phyloP scores from a whole-genome alignment of 2,329 filamentous ascomycete genomes.

The Monosporascus sp. region DNA sequence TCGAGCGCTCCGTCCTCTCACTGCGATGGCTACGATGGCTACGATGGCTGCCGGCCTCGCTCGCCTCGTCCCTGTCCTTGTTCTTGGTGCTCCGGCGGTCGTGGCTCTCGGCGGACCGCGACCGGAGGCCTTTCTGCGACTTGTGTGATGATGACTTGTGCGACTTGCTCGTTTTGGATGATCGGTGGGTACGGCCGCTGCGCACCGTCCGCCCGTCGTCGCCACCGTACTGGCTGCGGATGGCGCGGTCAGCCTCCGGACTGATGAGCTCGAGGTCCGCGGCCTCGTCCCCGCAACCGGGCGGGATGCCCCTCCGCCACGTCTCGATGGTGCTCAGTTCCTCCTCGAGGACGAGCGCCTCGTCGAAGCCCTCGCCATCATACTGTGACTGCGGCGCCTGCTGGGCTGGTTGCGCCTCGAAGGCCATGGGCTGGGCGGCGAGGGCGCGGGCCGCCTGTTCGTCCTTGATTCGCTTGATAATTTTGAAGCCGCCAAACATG shows the following conservation, averaged over 20 bases:
- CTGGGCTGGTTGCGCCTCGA: constrained; percentile 16
- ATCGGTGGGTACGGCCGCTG: constrained; percentile 23
- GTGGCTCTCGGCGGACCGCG: constrained; percentile 6
- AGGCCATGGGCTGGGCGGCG: constrained; percentile 24
- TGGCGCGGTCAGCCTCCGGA: constrained; percentile 45
- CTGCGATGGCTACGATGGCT: constrained; percentile 25
- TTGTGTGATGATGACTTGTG: constrained; percentile 21
- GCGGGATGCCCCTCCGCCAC: constrained; percentile 52
- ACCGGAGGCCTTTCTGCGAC: constrained; percentile 18
- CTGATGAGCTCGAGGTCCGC: constrained; percentile 54
- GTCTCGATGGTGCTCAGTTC: constrained; percentile 53
- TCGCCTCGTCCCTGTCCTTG: constrained; percentile 27
- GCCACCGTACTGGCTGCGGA: constrained; percentile 33
- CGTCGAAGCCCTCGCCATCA: constrained; percentile 35
- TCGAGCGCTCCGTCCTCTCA: constrained; percentile 27
- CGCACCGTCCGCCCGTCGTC: constrained; percentile 29
- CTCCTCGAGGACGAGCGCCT: constrained; percentile 52
- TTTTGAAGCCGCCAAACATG: constrained; percentile 94
- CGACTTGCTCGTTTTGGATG: constrained; percentile 19
- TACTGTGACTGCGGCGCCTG: background rate
- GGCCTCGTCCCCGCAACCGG: constrained; percentile 39
- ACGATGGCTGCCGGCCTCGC: constrained; percentile 28
- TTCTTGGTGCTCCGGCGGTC: constrained; percentile 17
- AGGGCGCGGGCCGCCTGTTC: constrained; percentile 19
- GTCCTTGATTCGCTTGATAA: constrained; percentile 76